Percentiles rank a stretch among this genome's conserved stretches.
phyloP scores from a whole-genome alignment of 192 early-diverging fungal species.

The Entomortierella lignicola region DNA sequence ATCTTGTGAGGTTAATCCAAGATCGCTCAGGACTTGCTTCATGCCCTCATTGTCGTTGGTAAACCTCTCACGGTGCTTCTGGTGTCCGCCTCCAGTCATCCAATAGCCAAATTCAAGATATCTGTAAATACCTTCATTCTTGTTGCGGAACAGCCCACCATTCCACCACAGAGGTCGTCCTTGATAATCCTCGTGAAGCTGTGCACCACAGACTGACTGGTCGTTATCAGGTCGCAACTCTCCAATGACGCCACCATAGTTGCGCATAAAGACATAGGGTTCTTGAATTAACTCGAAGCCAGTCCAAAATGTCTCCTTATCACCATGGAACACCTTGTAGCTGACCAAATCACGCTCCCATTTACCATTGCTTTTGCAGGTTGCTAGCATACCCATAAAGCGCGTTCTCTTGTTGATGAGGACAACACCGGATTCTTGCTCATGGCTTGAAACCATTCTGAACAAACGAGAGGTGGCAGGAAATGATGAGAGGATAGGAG shows the following conservation, averaged over 20 bases:
- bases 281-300: conserved; percentile 69
- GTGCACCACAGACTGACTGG: conserved; percentile 57
- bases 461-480: conserved; percentile 56
- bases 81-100: conserved; percentile 43
- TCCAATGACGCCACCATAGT: conserved; percentile 65
- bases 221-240: conserved; percentile 41
- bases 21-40: conserved; percentile 19
- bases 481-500: conserved; percentile 56
- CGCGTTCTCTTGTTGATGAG: conserved; percentile 63
- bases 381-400: conserved; percentile 64
- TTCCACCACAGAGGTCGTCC: conserved; percentile 64
- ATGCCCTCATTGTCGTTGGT: conserved; percentile 12
- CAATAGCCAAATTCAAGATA: conserved; percentile 55
- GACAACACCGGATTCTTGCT: conserved; percentile 73
- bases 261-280: conserved; percentile 62
- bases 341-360: conserved; percentile 59
- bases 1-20: conserved; percentile 17
- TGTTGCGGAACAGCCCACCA: conserved; percentile 60
- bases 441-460: conserved; percentile 55
- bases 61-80: conserved; percentile 29
- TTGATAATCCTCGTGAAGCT: conserved; percentile 53
- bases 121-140: conserved; percentile 47
- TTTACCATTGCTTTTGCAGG: conserved; percentile 66
- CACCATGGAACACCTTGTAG: conserved; percentile 64
- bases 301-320: conserved; percentile 81